A percentile compares a stretch with the other conserved stretches of the same genome.
Evolutionary conservation across 1,284 basidiomycete species (phyloP).

Genomic region (Cutaneotrichosporon cyanovorans): DNA sequence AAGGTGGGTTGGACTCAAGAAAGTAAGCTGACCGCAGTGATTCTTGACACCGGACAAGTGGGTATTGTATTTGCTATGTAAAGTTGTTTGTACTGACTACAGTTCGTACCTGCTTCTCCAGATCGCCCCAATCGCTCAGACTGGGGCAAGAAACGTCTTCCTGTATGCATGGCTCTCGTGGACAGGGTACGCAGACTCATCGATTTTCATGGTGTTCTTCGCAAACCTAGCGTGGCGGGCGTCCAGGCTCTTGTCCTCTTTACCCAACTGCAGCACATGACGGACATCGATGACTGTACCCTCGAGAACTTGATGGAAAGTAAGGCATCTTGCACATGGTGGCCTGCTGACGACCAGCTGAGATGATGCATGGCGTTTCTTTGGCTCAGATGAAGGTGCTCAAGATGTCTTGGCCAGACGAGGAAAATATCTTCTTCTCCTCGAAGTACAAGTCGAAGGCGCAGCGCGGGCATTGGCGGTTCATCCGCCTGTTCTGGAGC

Average conservation of each 20-base stretch:
- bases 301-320: constrained; percentile 24
- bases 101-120: neutral
- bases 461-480: constrained; percentile 4
- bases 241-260: constrained; percentile 29
- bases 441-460: neutral
- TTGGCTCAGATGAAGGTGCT: constrained; percentile 31
- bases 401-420: constrained; percentile 23
- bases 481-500: constrained; percentile 24
- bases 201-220: constrained; percentile 23
- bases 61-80: too few species aligned
- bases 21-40: constrained; percentile 17
- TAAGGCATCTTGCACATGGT: constrained; percentile 7
- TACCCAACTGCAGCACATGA: constrained; percentile 26
- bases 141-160: constrained; percentile 26
- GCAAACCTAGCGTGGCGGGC: constrained; percentile 27
- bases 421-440: neutral
- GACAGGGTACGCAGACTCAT: constrained; percentile 28
- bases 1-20: neutral
- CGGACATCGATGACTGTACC: constrained; percentile 14
- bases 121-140: constrained; percentile 18
- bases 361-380: constrained; percentile 24
- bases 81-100: too few species aligned
- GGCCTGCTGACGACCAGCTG: neutral
- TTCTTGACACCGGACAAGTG: constrained; percentile 21
- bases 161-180: constrained; percentile 26